These are phyloP conservation scores for Verruconis gallopava DNA, from an alignment of 2,329 filamentous ascomycete genomes.

Conservation along the genomic window DNA sequence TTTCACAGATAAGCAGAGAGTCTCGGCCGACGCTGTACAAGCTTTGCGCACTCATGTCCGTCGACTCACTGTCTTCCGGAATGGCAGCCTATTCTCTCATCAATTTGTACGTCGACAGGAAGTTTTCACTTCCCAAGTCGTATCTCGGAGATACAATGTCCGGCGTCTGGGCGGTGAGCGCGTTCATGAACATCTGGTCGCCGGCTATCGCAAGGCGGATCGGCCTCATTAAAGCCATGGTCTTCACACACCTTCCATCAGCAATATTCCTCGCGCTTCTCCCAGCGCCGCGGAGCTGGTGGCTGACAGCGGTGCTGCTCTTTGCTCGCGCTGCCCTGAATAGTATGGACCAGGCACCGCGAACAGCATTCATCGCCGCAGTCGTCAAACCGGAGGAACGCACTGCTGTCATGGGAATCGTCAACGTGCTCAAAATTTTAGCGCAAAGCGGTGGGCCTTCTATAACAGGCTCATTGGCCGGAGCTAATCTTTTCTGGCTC, in stretches of 20 bases:
- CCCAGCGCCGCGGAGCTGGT: conserved; percentile 39
- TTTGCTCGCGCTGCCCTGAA: conserved; percentile 50
- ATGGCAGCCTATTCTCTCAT: conserved; percentile 43
- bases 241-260: conserved; percentile 38
- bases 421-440: conserved; percentile 45
- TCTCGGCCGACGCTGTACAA: conserved; percentile 43
- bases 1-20: conserved; percentile 46
- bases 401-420: conserved; percentile 60
- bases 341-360: conserved; percentile 56
- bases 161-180: conserved; percentile 30
- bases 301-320: conserved; percentile 41
- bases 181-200: conserved; percentile 35
- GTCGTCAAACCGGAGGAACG: conserved; percentile 52
- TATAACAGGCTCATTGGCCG: conserved; percentile 24
- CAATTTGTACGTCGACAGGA: conserved; percentile 44
- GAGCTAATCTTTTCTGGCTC: conserved; percentile 22
- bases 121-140: conserved; percentile 40
- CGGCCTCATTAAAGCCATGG: conserved; percentile 36
- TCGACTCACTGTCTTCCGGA: conserved; percentile 60
- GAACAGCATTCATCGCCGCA: conserved; percentile 53
- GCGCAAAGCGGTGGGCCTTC: conserved; percentile 35
- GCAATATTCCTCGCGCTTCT: conserved; percentile 44
- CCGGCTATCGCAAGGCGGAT: conserved; percentile 54
- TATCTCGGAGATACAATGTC: conserved; percentile 42
- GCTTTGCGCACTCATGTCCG: conserved; percentile 52